These are phyloP conservation scores for Euryodendron excelsum DNA, from an alignment of 148 eudicot genomes.

Conservation along the genomic window DNA sequence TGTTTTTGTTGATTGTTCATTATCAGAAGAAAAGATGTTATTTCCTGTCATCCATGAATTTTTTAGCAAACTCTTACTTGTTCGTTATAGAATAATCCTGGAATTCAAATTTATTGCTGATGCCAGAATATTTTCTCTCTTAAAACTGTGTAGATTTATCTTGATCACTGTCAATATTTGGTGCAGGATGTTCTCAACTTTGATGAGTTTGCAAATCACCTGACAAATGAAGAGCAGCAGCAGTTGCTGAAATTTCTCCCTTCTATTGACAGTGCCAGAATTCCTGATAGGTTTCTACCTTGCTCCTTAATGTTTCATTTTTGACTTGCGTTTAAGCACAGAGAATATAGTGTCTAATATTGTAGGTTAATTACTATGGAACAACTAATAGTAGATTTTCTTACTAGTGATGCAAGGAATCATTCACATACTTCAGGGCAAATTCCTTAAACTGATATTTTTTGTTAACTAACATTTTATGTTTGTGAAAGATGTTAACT, in stretches of 20 bases:
- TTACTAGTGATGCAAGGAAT: conserved; percentile 2
- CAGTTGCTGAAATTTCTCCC: conserved; percentile 73
- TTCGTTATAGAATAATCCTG: background rate
- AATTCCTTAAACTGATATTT: no score
- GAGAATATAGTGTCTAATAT: background rate
- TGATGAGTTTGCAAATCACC: conserved; percentile 50
- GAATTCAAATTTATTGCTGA: background rate
- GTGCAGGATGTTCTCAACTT: conserved; percentile 71
- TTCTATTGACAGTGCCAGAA: conserved; percentile 42
- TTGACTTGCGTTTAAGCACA: background rate
- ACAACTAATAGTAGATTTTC: background rate
- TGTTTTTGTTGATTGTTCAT: background rate
- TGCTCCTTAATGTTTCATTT: background rate
- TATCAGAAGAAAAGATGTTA: background rate
- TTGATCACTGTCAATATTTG: background rate
- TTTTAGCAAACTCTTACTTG: background rate
- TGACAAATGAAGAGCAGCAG: conserved; percentile 70
- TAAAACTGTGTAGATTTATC: background rate
- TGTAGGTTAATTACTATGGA: background rate
- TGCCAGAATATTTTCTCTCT: background rate
- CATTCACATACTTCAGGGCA: no score
- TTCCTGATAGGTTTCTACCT: conserved; percentile 59
- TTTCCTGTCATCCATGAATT: background rate
- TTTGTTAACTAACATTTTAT: no score
- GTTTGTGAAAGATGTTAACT: no score